These are phyloP conservation scores for Plasmodium falciparum DNA, from an alignment of 169 alveolate genomes.

Conservation along the genomic window DNA sequence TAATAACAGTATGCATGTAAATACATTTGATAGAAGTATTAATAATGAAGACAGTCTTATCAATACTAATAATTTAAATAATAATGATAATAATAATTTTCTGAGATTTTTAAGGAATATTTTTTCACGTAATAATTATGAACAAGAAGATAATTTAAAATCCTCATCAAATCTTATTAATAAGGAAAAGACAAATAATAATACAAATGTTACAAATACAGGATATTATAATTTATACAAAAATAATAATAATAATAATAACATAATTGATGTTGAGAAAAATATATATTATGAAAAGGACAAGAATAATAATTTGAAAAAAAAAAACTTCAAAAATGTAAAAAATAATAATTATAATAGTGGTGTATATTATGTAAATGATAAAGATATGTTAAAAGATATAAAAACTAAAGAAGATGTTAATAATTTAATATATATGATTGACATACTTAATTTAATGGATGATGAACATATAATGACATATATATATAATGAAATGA, in stretches of 20 bases:
- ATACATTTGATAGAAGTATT: neutral
- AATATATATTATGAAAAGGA: neutral
- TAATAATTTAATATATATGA: slow-evolving; percentile 19
- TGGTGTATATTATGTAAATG: neutral
- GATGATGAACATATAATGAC: slow-evolving; percentile 32
- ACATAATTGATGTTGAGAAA: neutral
- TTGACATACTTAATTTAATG: slow-evolving; percentile 47
- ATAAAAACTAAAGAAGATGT: neutral
- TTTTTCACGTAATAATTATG: too few species aligned
- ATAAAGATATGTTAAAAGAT: neutral
- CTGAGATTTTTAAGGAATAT: too few species aligned
- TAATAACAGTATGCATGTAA: neutral
- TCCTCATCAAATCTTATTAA: too few species aligned
- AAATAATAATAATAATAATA: neutral
- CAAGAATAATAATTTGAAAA: neutral
- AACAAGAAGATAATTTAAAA: too few species aligned
- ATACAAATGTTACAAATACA: neutral
- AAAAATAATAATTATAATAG: neutral
- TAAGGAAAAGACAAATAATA: neutral
- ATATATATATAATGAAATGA: slow-evolving; percentile 56
- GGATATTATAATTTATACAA: neutral
- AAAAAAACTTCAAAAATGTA: too few species aligned
- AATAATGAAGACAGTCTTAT: neutral
- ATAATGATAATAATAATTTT: neutral
- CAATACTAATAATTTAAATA: neutral